Base-by-base conservation (phyloP, 345 rosid genomes). In the Xanthoceras sorbifolium region DNA sequence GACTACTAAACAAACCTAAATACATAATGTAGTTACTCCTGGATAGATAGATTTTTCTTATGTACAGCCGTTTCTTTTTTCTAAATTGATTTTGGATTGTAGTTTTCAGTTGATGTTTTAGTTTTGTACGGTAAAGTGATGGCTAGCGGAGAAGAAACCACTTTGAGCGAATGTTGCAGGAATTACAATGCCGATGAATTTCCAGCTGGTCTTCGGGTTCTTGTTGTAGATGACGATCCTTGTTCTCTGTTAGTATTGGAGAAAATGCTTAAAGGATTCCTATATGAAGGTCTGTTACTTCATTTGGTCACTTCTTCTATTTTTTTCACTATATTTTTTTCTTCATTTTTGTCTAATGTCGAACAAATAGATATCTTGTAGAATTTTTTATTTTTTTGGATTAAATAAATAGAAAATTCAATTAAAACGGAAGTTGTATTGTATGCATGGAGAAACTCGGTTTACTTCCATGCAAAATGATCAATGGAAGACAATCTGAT, bases 221-320 rank as follows among this genome's bases (percentile, higher is more conserved):
- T 85, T 48, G 86, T 83, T 2, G 89, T 88, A 52, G 91, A 86
- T 40, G 91, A 86, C 63, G 87, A 85, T 64, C 80, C 80, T 5
- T 79, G 78, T 65, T 88, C 85, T 68, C 87, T 84, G 44, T 77
- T 36, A 67, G 69, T 82, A 54, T 54, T 86, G 76, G 87, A 79
- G 78, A 81, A 32, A 20, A 54, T 86, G 82, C 87, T 88, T 48
- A 79, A 77, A 36, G 77, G 79, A 64, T 87, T 85, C 80, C 82
- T 77, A 44, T 88, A 88, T 64, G 77, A 82, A n/a, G 91, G 90
- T 87, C 36, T 42, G 76, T 9, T 69, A 55, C n/a, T 34, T 77
- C 46, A 18, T 29, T 65, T 20, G n/a, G 18, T 66, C n/a, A n/a
- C n/a, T 67, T 64, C 0, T 42, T 28, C 6, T 29, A 4, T 4